Evolutionary conservation across 495 filamentous ascomycete genomes (phyloP).

Genomic region (Aspergillus biplanus): DNA sequence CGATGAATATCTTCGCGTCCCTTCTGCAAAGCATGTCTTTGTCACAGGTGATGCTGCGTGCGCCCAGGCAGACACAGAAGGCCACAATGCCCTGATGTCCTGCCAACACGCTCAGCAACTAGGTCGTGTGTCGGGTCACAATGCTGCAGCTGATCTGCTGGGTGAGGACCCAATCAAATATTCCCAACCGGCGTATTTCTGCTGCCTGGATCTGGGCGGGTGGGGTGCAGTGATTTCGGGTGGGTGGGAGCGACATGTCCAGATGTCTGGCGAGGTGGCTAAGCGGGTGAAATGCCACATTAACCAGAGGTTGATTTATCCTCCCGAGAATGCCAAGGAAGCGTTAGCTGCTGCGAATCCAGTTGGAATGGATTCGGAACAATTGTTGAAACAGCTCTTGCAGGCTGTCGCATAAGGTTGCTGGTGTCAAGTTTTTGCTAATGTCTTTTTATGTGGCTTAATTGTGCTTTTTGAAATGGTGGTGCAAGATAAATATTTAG

Average conservation of each 20-base stretch:
- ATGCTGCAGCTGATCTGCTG: conserved; percentile 32
- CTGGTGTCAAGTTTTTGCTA: too few relatives aligned
- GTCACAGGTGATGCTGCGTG: conserved; percentile 27
- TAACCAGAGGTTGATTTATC: conserved; percentile 30
- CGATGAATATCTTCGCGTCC: conserved; percentile 23
- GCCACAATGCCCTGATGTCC: conserved; percentile 31
- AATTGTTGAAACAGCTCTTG: conserved; percentile 22
- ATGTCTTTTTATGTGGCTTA: too few relatives aligned
- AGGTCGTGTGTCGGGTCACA: conserved; percentile 36
- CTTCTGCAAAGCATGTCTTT: conserved; percentile 15
- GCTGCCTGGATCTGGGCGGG: conserved; percentile 31
- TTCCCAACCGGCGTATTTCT: conserved; percentile 24
- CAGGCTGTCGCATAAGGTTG: conserved; percentile 13
- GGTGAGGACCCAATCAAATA: conserved; percentile 21
- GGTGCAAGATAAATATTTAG: too few relatives aligned
- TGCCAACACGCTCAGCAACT: conserved; percentile 39
- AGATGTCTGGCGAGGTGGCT: conserved; percentile 18
- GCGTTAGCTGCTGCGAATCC: conserved; percentile 28
- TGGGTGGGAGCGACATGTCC: conserved; percentile 27
- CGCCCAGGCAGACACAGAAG: conserved; percentile 20
- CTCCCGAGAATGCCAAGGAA: conserved; percentile 21
- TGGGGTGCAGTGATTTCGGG: conserved; percentile 24
- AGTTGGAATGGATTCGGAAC: conserved; percentile 17
- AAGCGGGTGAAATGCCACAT: conserved; percentile 31
- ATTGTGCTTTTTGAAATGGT: too few relatives aligned